Conservation (phyloP, 495 filamentous ascomycete genomes). For the Emericellopsis terricola region DNA sequence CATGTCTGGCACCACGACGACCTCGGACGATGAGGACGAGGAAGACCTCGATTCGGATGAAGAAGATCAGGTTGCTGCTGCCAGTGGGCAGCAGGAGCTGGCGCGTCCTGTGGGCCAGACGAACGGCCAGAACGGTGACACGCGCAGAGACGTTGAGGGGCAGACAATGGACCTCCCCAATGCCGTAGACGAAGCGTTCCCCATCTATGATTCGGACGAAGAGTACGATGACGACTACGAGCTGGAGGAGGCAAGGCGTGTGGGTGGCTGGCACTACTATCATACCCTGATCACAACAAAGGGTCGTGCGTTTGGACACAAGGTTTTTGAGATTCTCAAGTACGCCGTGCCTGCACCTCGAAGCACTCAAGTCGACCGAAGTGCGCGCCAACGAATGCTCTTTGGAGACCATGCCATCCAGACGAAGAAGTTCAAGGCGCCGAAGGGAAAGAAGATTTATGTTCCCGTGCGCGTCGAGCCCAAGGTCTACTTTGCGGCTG, state of each 20-base stretch:
- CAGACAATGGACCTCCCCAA: conserved; percentile 23
- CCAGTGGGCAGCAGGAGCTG: neutral
- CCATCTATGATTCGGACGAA: conserved; percentile 83
- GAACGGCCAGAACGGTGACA: conserved; percentile 13
- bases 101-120: conserved; percentile 5
- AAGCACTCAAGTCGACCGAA: conserved; percentile 39
- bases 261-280: conserved; percentile 56
- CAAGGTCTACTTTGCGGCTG: conserved; percentile 92
- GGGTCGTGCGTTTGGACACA: conserved; percentile 13
- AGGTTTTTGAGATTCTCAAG: conserved; percentile 24
- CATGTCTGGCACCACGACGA: conserved; percentile 54
- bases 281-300: conserved; percentile 26
- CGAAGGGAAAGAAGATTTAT: conserved; percentile 81
- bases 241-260: conserved; percentile 51
- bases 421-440: conserved; percentile 59
- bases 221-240: conserved; percentile 48
- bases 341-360: conserved; percentile 38
- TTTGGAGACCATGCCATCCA: conserved; percentile 32
- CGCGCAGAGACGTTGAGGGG: conserved; percentile 27
- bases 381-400: conserved; percentile 26
- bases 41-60: conserved; percentile 41
- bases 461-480: conserved; percentile 92
- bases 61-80: conserved; percentile 15
- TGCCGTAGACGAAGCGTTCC: conserved; percentile 50
- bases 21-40: conserved; percentile 58